Percentiles rank a stretch among this genome's conserved stretches.
These are phyloP conservation scores for Colletotrichum orbiculare DNA, from an alignment of 2,329 filamentous ascomycete species.

Conservation along the genomic window DNA sequence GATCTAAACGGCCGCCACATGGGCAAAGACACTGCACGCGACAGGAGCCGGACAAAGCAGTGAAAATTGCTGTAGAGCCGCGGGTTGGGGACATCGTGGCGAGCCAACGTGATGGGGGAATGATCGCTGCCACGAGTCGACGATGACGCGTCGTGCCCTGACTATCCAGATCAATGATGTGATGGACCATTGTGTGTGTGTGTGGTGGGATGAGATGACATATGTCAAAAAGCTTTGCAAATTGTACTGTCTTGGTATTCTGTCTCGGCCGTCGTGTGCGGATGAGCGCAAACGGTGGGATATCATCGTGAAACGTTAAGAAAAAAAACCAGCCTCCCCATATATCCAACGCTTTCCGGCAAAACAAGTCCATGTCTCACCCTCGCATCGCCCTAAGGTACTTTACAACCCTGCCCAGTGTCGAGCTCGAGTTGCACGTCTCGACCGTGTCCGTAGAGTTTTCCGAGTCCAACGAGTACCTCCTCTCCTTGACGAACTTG, in stretches of 20 bases:
- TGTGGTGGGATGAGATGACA: too few relatives aligned
- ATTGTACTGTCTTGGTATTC: not conserved
- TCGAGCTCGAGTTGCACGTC: slow-evolving; percentile 22
- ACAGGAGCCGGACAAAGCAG: not conserved
- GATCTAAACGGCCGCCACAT: not conserved
- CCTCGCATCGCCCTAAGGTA: slow-evolving; percentile 26
- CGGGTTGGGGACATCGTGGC: too few relatives aligned
- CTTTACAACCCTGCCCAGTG: slow-evolving; percentile 19
- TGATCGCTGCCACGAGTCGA: too few relatives aligned
- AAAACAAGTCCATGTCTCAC: not conserved
- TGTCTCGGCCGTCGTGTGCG: not conserved
- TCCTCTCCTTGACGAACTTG: slow-evolving; percentile 42
- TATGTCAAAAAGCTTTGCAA: not conserved
- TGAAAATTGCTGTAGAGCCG: too few relatives aligned
- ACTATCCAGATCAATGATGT: too few relatives aligned
- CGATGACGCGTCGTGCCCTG: too few relatives aligned
- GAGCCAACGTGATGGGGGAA: too few relatives aligned
- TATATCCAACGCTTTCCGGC: too few relatives aligned
- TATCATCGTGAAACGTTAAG: slow-evolving; percentile 16
- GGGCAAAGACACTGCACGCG: not conserved
- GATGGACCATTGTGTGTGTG: too few relatives aligned
- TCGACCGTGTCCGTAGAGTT: slow-evolving; percentile 29
- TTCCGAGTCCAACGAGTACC: slow-evolving; percentile 32
- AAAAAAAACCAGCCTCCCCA: not conserved
- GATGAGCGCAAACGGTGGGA: slow-evolving; percentile 8